Base-by-base conservation (phyloP, 2,329 filamentous ascomycete species). In the Purpureocillium takamizusanense region DNA sequence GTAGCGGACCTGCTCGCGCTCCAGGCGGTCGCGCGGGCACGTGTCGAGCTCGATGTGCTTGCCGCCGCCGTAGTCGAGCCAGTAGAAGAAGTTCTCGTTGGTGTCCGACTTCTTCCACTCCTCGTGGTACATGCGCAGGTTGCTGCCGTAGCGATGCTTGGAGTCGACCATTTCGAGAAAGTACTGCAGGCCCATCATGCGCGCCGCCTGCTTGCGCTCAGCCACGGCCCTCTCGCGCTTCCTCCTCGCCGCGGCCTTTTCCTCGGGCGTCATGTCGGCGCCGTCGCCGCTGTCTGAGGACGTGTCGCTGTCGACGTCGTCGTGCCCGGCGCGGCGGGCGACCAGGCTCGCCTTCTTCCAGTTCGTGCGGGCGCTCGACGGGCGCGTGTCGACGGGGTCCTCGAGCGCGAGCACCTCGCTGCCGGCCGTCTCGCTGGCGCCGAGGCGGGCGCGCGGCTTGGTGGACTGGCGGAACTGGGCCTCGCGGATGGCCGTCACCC, bases 1-100 rank as follows among this genome's bases (percentile, higher is more conserved):
- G 55, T 95, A 95, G 14, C 89, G 75, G 2, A 95, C 85, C 51
- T 81, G 78, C 56, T 94, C 86, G 17, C 76, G 72, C 37, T 92
- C 85, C 7, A 95, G 66, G 12, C 78, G 69, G 42, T 85, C 81
- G 28, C 89, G 72, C 2, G 86, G 81, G 46, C 87, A 87, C 0
- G 76, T 72, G 4, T 78, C 72, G 11, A 90, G 65, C 45, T 90
- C 82, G 32, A 92, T 55, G 30, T 74, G 59, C 48, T 68, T 78
- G 0, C 89, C 89, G 35, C 81, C 81, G 5, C 89, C 89, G 42
- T 83, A 70, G 55, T 95, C 89, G 2, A 95, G 69, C 88, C 89
- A 95, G 62, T 88, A 90, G 58, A 95, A 95, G 70, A 89, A 95
- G 54, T 92, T 94, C 56, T 95, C 83, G 4, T 78, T 75, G 0